Evolutionary conservation across 345 rosid genomes (phyloP).

Genomic region (Gossypium rotundifolium): DNA sequence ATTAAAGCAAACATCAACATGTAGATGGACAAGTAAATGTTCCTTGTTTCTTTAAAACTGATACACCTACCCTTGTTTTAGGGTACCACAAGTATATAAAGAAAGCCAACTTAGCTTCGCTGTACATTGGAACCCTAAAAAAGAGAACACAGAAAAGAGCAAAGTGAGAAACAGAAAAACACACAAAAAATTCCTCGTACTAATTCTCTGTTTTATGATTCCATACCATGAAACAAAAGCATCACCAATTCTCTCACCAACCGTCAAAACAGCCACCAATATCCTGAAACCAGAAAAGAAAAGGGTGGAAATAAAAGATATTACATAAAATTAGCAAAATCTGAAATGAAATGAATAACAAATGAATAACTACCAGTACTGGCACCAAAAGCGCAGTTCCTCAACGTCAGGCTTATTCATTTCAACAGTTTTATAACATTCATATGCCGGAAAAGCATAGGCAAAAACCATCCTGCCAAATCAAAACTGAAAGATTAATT

Average conservation of each 20-base stretch:
- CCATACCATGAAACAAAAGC: conserved; percentile 60
- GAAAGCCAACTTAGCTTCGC: conserved; percentile 75
- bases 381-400: conserved; percentile 77
- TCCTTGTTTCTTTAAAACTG: not conserved
- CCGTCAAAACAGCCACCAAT: conserved; percentile 61
- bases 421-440: conserved; percentile 70
- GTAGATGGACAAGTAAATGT: not conserved
- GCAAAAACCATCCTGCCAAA: conserved; percentile 57
- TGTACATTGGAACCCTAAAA: conserved; percentile 74
- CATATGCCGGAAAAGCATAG: conserved; percentile 73
- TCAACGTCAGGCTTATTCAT: conserved; percentile 40
- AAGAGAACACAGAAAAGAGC: conserved; percentile 9
- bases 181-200: not conserved
- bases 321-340: not conserved
- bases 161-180: not conserved
- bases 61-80: conserved; percentile 52
- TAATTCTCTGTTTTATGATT: not conserved
- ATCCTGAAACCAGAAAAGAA: conserved; percentile 41
- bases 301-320: not conserved
- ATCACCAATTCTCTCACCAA: conserved; percentile 68
- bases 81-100: conserved; percentile 74
- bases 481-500: not conserved
- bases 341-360: not conserved
- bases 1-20: not conserved
- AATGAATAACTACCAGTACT: conserved; percentile 51